phyloP scores from a whole-genome alignment of 805 yeast species.

The Hanseniaspora osmophila region DNA sequence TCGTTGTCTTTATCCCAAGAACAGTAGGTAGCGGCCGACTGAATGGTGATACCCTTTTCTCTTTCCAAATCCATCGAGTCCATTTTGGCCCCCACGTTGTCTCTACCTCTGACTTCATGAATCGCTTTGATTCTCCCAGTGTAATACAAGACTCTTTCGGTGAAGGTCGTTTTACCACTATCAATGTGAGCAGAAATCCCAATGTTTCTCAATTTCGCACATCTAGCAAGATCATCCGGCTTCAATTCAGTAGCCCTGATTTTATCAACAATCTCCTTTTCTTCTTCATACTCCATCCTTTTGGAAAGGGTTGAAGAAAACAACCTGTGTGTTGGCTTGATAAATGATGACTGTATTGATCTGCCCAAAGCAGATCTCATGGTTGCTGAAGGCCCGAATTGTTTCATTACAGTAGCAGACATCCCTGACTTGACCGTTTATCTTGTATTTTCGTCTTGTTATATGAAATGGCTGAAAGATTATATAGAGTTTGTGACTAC shows the following conservation, averaged over 20 bases:
- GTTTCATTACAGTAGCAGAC: not conserved
- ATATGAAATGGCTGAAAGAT: too few relatives aligned
- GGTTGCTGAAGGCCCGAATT: not conserved
- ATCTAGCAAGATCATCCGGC: slow-evolving; percentile 36
- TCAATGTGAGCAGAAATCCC: slow-evolving; percentile 98
- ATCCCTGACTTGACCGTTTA: not conserved
- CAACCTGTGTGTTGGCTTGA: not conserved
- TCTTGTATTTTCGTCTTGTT: too few relatives aligned
- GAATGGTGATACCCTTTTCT: slow-evolving; percentile 97
- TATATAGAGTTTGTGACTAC: too few relatives aligned
- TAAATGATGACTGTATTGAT: not conserved
- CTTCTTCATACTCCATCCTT: slow-evolving; percentile 49
- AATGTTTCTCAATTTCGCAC: slow-evolving; percentile 67
- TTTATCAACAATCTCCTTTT: slow-evolving; percentile 52
- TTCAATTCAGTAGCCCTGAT: slow-evolving; percentile 32
- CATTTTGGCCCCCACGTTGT: slow-evolving; percentile 98
- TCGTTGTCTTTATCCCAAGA: slow-evolving; percentile 71
- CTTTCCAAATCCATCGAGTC: slow-evolving; percentile 97
- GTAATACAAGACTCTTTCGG: slow-evolving; percentile 90
- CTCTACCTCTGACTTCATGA: slow-evolving; percentile 93
- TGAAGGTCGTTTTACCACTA: slow-evolving; percentile 95
- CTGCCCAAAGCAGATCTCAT: not conserved
- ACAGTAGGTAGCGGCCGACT: slow-evolving; percentile 97
- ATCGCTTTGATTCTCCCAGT: slow-evolving; percentile 95
- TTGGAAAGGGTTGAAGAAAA: not conserved